These are phyloP conservation scores for Powellomyces hirtus DNA, from an alignment of 192 early-diverging fungal species.

Conservation along the genomic window DNA sequence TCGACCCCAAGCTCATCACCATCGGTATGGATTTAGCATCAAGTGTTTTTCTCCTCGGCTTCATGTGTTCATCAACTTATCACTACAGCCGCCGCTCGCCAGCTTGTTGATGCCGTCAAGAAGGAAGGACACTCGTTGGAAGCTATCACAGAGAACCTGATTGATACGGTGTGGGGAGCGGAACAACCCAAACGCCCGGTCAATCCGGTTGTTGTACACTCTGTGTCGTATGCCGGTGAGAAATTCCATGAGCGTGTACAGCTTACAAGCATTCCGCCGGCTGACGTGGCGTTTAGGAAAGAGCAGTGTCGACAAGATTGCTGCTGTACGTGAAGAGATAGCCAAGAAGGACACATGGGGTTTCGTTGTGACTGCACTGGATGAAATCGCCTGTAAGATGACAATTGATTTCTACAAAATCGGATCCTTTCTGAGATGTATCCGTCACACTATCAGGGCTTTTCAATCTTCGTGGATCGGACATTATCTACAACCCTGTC, in stretches of 20 bases:
- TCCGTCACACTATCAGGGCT: slow-evolving; percentile 58
- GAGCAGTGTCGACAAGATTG: slow-evolving; percentile 63
- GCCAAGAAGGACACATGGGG: slow-evolving; percentile 59
- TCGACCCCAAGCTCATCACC: slow-evolving; percentile 83
- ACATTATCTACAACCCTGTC: slow-evolving; percentile 94
- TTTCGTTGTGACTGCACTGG: slow-evolving; percentile 82
- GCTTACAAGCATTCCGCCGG: slow-evolving; percentile 12
- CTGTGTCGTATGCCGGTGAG: slow-evolving; percentile 65
- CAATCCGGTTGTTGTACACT: slow-evolving; percentile 64
- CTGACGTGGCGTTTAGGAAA: slow-evolving; percentile 25
- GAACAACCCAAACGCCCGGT: slow-evolving; percentile 70
- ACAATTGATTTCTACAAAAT: no score
- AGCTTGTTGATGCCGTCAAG: slow-evolving; percentile 55
- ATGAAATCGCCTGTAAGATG: slow-evolving; percentile 81
- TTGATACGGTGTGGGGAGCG: slow-evolving; percentile 81
- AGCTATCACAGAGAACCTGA: slow-evolving; percentile 72
- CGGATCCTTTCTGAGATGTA: background rate
- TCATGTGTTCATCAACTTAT: background rate
- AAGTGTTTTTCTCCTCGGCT: no score
- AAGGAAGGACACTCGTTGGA: slow-evolving; percentile 66
- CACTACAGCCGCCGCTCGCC: slow-evolving; percentile 49
- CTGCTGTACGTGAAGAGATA: slow-evolving; percentile 64
- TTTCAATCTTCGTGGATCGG: slow-evolving; percentile 94
- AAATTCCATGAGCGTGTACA: slow-evolving; percentile 22
- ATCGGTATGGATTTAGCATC: slow-evolving; percentile 62